Conservation (phyloP, 2,329 filamentous ascomycete species). For the Cladosporium sp. region DNA sequence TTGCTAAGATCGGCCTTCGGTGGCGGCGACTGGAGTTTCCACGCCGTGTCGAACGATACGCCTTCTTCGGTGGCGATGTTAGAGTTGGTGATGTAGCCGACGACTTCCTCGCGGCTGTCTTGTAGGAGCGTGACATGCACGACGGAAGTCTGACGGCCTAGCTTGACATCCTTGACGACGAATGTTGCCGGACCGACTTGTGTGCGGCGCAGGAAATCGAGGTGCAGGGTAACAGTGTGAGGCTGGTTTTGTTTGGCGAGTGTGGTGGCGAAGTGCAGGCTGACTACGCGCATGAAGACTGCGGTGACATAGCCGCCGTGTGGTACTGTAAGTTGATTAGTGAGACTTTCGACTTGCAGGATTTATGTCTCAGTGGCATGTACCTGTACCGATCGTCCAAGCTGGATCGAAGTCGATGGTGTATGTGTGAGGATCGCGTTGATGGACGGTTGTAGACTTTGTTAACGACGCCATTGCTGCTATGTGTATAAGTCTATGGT, state of each 20-base stretch:
- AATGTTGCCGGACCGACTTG: conserved; percentile 59
- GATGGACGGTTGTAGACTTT: conserved; percentile 52
- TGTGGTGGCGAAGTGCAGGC: conserved; percentile 60
- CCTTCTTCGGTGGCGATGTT: conserved; percentile 64
- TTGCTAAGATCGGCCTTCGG: conserved; percentile 46
- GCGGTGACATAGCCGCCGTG: conserved; percentile 71
- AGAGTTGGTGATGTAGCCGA: conserved; percentile 66
- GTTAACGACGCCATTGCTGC: conserved; percentile 13
- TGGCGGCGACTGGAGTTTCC: conserved; percentile 52
- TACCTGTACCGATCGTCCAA: conserved; percentile 69
- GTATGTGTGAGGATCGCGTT: conserved; percentile 60
- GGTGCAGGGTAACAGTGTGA: conserved; percentile 64
- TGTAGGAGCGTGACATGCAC: conserved; percentile 65
- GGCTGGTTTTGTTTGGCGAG: conserved; percentile 61
- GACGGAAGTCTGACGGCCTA: conserved; percentile 64
- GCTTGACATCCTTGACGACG: conserved; percentile 63
- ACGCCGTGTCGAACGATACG: conserved; percentile 57
- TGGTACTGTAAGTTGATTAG: conserved; percentile 55
- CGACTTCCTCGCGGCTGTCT: conserved; percentile 57
- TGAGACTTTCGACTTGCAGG: conserved; percentile 9
- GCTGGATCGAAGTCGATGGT: conserved; percentile 56
- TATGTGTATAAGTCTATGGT: not conserved
- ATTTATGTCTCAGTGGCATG: conserved; percentile 9
- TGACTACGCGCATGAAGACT: conserved; percentile 61
- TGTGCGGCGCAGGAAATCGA: conserved; percentile 67